Base-by-base conservation (phyloP, 1,284 basidiomycete species). In the Exobasidium cylindrosporum region DNA sequence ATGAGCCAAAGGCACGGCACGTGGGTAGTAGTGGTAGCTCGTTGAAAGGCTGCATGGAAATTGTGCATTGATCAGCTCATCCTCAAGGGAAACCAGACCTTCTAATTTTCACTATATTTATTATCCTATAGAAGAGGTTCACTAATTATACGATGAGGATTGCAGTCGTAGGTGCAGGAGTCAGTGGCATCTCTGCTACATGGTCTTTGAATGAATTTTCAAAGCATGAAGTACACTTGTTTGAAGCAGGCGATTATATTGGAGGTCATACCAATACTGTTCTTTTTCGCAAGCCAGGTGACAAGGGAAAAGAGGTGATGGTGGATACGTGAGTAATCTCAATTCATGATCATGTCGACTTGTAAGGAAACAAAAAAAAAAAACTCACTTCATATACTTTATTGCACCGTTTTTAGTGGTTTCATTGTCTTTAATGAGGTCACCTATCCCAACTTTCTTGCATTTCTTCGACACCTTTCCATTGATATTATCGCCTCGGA, bases 181-280 rank as follows among this genome's bases (percentile, higher is more conserved):
- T 89, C 13, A 87, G 89, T 45, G 90, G 90, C 23, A 84, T 92
- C 3, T 87, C 84, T 23, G 88, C 89, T 4, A 86, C 88, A 17
- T 92, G 90, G 89, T 85, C 80, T 86, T 82, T 92, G 65, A 91
- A 92, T 76, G 88, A 92, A 74, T 83, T 88, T 74, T 89, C 88
- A 52, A 84, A 87, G 46, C 88, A 91, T 77, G 86, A 89, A 75
- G 89, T 91, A 3, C 87, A 91, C 71, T 81, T 92, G 0, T 91
- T 87, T 77, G 90, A 92, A 77, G 2, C 53, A 29, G 83, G 87
- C 0, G 78, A 81, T 53, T 84, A 87, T 56, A 84, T 87, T 0
- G 90, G 90, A 23, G 90, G 90, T 1, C 90, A 92, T 77, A 88
- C 89, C 17, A 87, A 92, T 73, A 91, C 89, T 0, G 86, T 89